These are phyloP conservation scores for Exobasidium rhododendri DNA, from an alignment of 1,284 basidiomycete genomes.

Conservation along the genomic window DNA sequence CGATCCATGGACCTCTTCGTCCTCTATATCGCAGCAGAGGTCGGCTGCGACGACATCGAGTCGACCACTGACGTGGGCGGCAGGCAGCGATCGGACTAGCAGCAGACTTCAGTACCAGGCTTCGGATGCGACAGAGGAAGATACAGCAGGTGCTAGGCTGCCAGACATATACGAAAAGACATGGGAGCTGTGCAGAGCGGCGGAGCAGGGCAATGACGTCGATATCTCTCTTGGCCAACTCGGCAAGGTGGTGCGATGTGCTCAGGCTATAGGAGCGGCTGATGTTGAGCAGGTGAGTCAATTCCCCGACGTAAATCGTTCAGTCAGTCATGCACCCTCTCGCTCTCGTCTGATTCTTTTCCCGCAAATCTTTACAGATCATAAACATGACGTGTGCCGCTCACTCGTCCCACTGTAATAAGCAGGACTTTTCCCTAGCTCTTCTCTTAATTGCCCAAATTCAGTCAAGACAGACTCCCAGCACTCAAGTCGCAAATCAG, in stretches of 20 bases:
- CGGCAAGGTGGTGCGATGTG: constrained; percentile 1
- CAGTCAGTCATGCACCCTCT: no score
- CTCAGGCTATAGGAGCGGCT: not conserved
- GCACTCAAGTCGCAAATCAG: not conserved
- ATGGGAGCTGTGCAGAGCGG: not conserved
- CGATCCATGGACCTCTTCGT: constrained; percentile 3
- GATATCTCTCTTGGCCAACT: constrained; percentile 8
- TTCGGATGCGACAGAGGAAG: not conserved
- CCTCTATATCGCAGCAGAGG: not conserved
- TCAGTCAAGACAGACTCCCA: not conserved
- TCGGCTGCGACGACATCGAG: not conserved
- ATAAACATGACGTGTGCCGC: not conserved
- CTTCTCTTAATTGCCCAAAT: not conserved
- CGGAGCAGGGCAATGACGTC: not conserved
- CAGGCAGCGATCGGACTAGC: not conserved
- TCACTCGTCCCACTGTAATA: constrained; percentile 4
- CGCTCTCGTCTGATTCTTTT: no score
- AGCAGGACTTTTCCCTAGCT: constrained; percentile 1
- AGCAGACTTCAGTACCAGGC: not conserved
- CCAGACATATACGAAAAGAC: constrained; percentile 3
- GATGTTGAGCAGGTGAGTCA: constrained; percentile 2
- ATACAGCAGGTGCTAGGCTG: not conserved
- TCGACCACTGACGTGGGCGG: constrained; percentile 4
- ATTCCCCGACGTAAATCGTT: no score
- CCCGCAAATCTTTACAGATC: not conserved